These are phyloP conservation scores for Coniochaeta sp. DNA, from an alignment of 2,329 filamentous ascomycete species.

Conservation along the genomic window DNA sequence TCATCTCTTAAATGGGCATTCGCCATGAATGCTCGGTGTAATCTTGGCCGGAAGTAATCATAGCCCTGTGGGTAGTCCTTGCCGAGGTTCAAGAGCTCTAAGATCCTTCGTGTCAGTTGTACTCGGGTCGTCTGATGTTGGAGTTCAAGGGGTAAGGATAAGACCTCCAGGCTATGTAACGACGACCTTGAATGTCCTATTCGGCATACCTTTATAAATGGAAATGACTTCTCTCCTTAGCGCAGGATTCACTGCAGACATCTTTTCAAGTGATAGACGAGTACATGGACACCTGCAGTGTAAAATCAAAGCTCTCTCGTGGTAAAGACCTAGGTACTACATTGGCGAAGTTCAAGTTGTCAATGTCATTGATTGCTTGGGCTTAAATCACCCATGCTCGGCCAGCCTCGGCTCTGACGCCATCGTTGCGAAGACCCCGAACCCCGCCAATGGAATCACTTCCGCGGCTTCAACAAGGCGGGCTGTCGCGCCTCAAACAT, in stretches of 20 bases:
- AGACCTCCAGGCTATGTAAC: not conserved
- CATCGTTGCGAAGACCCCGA: slow-evolving; percentile 1
- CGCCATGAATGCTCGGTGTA: slow-evolving; percentile 79
- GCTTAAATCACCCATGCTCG: not conserved
- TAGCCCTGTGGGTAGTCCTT: slow-evolving; percentile 81
- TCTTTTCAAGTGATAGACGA: slow-evolving; percentile 5
- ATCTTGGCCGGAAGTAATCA: slow-evolving; percentile 68
- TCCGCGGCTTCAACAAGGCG: not conserved
- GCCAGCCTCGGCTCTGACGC: slow-evolving; percentile 13
- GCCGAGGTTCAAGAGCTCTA: slow-evolving; percentile 79
- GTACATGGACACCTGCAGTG: not conserved
- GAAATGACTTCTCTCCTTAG: slow-evolving; percentile 73
- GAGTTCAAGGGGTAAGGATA: not conserved
- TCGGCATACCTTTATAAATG: slow-evolving; percentile 71
- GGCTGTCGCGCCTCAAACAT: not conserved
- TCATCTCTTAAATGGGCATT: slow-evolving; percentile 66
- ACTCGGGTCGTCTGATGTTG: not conserved
- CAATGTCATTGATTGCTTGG: not conserved
- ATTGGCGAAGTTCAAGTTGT: not conserved
- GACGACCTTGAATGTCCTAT: no score
- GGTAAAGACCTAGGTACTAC: no score
- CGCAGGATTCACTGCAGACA: slow-evolving; percentile 37
- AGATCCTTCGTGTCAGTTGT: not conserved
- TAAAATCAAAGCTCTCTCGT: not conserved
- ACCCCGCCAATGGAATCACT: not conserved